These are phyloP conservation scores for Saccharomyces uvarum DNA, from an alignment of 1,139 yeast species.

Conservation along the genomic window DNA sequence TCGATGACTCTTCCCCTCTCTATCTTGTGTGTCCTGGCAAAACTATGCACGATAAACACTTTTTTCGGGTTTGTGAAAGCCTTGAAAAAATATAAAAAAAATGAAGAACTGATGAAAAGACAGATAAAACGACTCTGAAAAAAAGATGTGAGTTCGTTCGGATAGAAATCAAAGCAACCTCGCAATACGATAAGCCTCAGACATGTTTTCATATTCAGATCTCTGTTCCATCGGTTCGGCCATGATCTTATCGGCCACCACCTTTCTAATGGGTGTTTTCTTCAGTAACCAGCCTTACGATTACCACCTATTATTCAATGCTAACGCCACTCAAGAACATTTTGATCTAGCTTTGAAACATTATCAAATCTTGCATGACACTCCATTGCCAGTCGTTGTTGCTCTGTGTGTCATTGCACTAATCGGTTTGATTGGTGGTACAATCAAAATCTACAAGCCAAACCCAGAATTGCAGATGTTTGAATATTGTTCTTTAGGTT, in stretches of 20 bases:
- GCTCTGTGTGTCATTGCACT: constrained; percentile 38
- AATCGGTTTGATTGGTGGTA: constrained; percentile 64
- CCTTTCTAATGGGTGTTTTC: constrained; percentile 73
- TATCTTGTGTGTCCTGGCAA: background rate
- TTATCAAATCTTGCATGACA: constrained; percentile 52
- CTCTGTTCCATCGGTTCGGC: constrained; percentile 29
- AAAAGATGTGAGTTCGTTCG: background rate
- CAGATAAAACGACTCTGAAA: background rate
- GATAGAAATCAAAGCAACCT: background rate
- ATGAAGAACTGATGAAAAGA: background rate
- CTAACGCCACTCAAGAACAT: constrained; percentile 43
- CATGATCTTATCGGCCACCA: constrained; percentile 37
- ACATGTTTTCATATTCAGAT: constrained; percentile 12
- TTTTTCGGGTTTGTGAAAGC: background rate
- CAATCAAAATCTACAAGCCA: constrained; percentile 80
- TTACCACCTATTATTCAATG: constrained; percentile 63
- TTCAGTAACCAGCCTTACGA: constrained; percentile 81
- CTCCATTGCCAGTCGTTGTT: constrained; percentile 51
- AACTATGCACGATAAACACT: background rate
- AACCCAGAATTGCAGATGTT: constrained; percentile 73
- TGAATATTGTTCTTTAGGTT: constrained; percentile 77
- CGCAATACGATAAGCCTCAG: background rate
- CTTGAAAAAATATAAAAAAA: background rate
- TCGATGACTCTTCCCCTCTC: background rate
- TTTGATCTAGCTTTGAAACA: constrained; percentile 61